These are phyloP conservation scores for Verticillium zaregamsianum DNA, from an alignment of 2,329 filamentous ascomycete genomes.

Conservation along the genomic window DNA sequence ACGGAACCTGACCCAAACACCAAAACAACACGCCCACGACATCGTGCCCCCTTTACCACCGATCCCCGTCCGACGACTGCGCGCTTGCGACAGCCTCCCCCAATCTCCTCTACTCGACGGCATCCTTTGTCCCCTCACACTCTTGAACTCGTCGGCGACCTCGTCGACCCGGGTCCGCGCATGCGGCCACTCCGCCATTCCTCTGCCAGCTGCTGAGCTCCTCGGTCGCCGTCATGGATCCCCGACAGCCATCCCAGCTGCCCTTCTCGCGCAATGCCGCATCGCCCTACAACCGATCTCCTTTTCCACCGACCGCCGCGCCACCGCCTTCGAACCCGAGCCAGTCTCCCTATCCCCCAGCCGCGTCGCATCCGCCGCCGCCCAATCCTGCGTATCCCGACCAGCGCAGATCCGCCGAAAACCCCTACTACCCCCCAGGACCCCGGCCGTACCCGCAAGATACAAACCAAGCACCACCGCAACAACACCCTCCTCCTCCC, in stretches of 20 bases:
- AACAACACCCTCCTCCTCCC: conserved; percentile 21
- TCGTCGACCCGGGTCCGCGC: conserved; percentile 2
- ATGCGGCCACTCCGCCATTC: conserved; percentile 8
- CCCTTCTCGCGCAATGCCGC: conserved; percentile 21
- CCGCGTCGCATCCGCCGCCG: conserved; percentile 7
- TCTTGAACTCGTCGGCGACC: background rate
- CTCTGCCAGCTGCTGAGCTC: conserved; percentile 23
- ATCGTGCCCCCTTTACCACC: background rate
- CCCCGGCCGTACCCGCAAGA: conserved; percentile 28
- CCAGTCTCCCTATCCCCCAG: conserved; percentile 13
- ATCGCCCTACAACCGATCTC: conserved; percentile 25
- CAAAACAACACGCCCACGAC: conserved; percentile 2
- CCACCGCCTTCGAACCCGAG: conserved; percentile 9
- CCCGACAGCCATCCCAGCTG: conserved; percentile 25
- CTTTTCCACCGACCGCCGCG: conserved; percentile 12
- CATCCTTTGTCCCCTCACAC: background rate
- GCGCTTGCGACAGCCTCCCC: background rate
- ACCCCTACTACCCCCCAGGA: conserved; percentile 33
- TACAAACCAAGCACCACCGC: conserved; percentile 17
- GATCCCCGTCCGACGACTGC: background rate
- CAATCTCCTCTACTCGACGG: background rate
- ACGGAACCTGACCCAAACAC: background rate
- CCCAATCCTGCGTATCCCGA: conserved; percentile 23
- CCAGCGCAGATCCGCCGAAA: conserved; percentile 37
- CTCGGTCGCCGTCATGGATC: conserved; percentile 20